phyloP scores from a whole-genome alignment of 2,329 filamentous ascomycete genomes.

The Plenodomus lindquistii region DNA sequence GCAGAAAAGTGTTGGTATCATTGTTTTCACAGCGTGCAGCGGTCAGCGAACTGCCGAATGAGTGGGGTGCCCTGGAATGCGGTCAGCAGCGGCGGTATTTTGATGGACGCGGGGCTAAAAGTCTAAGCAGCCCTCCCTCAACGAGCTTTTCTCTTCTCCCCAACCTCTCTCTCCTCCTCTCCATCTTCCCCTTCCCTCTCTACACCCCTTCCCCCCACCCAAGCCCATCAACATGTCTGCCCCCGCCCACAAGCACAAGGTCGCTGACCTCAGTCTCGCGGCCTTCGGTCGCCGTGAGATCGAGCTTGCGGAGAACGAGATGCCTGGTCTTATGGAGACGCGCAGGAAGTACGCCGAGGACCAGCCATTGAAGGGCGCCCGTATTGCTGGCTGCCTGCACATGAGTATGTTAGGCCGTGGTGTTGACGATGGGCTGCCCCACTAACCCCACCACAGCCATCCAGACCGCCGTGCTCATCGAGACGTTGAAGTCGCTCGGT shows the following conservation, averaged over 20 bases:
- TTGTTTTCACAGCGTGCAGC: not conserved
- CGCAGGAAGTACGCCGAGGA: slow-evolving; percentile 87
- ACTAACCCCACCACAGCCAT: slow-evolving; percentile 63
- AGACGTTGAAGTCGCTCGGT: slow-evolving; percentile 92
- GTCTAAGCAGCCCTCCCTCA: slow-evolving; percentile 5
- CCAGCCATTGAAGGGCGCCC: slow-evolving; percentile 91
- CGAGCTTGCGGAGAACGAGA: slow-evolving; percentile 87
- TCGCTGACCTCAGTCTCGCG: slow-evolving; percentile 94
- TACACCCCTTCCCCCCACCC: slow-evolving; percentile 10
- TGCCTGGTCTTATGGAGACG: slow-evolving; percentile 97
- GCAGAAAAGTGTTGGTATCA: not conserved
- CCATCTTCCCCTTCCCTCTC: slow-evolving; percentile 13
- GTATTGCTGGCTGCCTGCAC: slow-evolving; percentile 97
- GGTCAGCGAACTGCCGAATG: slow-evolving; percentile 2
- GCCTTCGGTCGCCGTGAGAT: slow-evolving; percentile 99
- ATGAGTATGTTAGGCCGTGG: slow-evolving; percentile 68
- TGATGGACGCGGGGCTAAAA: slow-evolving; percentile 12
- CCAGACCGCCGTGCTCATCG: slow-evolving; percentile 98
- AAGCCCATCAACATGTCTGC: slow-evolving; percentile 61
- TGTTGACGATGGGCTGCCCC: not conserved
- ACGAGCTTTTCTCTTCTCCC: slow-evolving; percentile 10
- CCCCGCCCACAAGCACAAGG: slow-evolving; percentile 94
- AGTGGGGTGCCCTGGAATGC: not conserved
- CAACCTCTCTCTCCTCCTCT: slow-evolving; percentile 13
- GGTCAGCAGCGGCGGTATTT: slow-evolving; percentile 4